A percentile compares a stretch with the other conserved stretches of the same genome.
phyloP scores from a whole-genome alignment of 495 filamentous ascomycete species.

The Astrocystis sublimbata region DNA sequence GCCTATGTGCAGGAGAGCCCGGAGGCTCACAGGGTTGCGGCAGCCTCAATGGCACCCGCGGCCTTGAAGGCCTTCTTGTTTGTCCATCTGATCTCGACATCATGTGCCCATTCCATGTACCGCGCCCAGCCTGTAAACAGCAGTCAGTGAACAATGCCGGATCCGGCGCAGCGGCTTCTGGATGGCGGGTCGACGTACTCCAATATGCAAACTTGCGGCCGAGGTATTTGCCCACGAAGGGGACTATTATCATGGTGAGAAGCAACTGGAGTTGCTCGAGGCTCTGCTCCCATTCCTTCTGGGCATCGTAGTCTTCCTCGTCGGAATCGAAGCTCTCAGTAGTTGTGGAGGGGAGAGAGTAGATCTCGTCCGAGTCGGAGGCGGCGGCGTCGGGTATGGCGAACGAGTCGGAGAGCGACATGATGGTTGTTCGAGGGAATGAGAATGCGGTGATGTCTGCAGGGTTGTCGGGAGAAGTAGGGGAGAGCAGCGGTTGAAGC shows the following conservation, averaged over 20 bases:
- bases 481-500: slow-evolving; percentile 27
- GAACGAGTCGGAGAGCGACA: slow-evolving; percentile 47
- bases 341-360: slow-evolving; percentile 75
- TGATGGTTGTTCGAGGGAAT: slow-evolving; percentile 20
- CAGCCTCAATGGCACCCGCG: slow-evolving; percentile 67
- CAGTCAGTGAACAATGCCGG: neutral
- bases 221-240: slow-evolving; percentile 89
- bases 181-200: slow-evolving; percentile 59
- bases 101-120: slow-evolving; percentile 61
- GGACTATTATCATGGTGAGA: slow-evolving; percentile 88
- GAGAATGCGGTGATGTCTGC: neutral
- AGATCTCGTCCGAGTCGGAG: slow-evolving; percentile 66
- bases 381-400: slow-evolving; percentile 43
- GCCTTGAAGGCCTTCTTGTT: slow-evolving; percentile 60
- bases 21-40: slow-evolving; percentile 63
- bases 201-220: slow-evolving; percentile 94
- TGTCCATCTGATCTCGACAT: slow-evolving; percentile 53
- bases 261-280: slow-evolving; percentile 91
- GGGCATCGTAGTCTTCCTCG: slow-evolving; percentile 73
- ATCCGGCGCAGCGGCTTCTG: neutral
- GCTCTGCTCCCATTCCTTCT: slow-evolving; percentile 90
- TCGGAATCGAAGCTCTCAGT: slow-evolving; percentile 60
- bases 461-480: neutral
- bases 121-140: slow-evolving; percentile 50
- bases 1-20: neutral